Base-by-base conservation (phyloP, 1,284 basidiomycete genomes). In the Flammula alnicola region DNA sequence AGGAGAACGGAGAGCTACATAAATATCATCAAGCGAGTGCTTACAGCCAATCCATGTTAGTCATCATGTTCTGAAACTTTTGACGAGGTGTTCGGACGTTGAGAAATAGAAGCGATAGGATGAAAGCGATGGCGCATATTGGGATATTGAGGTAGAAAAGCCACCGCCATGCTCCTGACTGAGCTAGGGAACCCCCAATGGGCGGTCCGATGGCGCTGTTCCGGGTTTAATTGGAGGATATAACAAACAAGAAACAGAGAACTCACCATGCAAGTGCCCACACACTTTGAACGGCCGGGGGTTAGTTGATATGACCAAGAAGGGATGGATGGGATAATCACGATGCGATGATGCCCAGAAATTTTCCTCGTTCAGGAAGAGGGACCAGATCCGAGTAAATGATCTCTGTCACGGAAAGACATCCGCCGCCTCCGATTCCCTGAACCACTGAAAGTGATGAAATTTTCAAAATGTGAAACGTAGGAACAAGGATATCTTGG, bases 1-100 rank as follows among this genome's bases (percentile, higher is more conserved):
- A 31, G n/a, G 5, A n/a, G n/a, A n/a, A n/a, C n/a, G n/a, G n/a
- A n/a, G n/a, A n/a, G n/a, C n/a, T 1, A 3, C 12, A 4, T 11
- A 20, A 9, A 35, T 37, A 7, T 25, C 6, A 22, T 20, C 17
- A 19, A 44, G 10, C 32, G 14, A 4, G 9, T 12, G 60, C 70
- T 40, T 50, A 72, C 72, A 67, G 49, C 70, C 70, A 73, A 48
- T 75, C 72, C n/a, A 75, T 57, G 1, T 54, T 45, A 2, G 30
- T 35, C 3, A 75, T 4, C 44, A 36, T 45, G 32, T 52, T 72
- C 72, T 19, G 62, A 52, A 5, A 27, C 12, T 25, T 17, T 29
- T 45, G 25, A 31, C 2, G 69, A 14, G 0, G 57, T 56, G 0
- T 67, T 66, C 2, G 71, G 2, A 55, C 64, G 5, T 39, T 60